Conservation (phyloP, 75 land plant species). For the Sequoia sempervirens region DNA sequence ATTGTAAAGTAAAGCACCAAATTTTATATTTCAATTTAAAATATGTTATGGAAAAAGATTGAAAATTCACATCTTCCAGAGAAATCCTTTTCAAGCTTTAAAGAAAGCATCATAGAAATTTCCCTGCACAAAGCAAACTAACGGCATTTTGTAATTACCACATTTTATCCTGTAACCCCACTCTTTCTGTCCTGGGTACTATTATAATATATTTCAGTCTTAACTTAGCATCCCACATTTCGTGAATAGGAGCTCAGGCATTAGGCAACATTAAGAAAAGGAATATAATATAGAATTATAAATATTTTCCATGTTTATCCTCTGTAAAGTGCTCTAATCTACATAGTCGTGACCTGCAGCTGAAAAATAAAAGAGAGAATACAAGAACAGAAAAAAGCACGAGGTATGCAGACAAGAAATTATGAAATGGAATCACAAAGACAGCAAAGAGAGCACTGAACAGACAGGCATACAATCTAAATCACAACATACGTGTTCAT, state of each 20-base stretch:
- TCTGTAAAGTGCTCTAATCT: background rate
- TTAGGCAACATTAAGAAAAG: background rate
- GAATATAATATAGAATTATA: background rate
- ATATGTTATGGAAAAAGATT: background rate
- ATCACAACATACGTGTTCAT: too few relatives aligned
- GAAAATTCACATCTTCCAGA: background rate
- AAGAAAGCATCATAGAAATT: background rate
- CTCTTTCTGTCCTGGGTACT: background rate
- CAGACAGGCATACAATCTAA: too few relatives aligned
- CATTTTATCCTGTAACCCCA: constrained; percentile 3
- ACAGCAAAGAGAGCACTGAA: background rate
- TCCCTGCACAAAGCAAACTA: background rate
- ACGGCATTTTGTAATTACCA: background rate
- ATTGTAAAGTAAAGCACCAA: background rate
- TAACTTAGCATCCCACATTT: background rate
- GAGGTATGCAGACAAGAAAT: background rate
- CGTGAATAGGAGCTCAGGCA: background rate
- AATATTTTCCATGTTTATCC: background rate
- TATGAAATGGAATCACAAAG: background rate
- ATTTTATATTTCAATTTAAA: background rate
- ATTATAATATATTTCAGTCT: background rate
- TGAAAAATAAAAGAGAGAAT: background rate
- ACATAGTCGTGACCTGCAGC: background rate
- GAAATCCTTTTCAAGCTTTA: background rate
- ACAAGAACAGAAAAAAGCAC: background rate